Percentiles rank a stretch among this genome's conserved stretches.
phyloP scores from a whole-genome alignment of 805 yeast genomes.

The Kluyveromyces siamensis region DNA sequence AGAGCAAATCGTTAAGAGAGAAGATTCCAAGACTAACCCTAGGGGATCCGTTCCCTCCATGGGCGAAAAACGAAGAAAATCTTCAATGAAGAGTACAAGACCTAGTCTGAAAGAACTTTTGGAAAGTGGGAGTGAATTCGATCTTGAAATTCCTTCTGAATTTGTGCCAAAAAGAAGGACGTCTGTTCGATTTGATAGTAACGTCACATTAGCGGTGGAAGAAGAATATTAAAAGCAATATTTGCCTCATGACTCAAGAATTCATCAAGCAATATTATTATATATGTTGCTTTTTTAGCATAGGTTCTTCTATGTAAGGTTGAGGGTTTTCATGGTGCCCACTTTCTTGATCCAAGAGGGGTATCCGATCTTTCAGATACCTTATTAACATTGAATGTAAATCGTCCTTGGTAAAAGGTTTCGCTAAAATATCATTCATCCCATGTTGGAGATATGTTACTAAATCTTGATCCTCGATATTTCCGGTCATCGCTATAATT shows the following conservation, averaged over 20 bases:
- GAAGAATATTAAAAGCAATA: conserved; percentile 8
- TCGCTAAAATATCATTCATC: conserved; percentile 85
- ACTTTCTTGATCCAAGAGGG: conserved; percentile 23
- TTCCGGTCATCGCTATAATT: conserved; percentile 90
- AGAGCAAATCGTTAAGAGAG: conserved; percentile 29
- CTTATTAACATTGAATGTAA: conserved; percentile 70
- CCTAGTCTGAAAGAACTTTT: conserved; percentile 42
- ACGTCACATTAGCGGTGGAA: conserved; percentile 44
- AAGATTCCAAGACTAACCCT: not conserved
- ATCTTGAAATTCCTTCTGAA: conserved; percentile 36
- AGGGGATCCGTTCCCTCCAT: not conserved
- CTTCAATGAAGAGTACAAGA: conserved; percentile 25
- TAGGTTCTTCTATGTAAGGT: conserved; percentile 11
- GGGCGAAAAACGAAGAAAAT: conserved; percentile 16
- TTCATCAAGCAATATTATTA: conserved; percentile 2
- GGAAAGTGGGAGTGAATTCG: conserved; percentile 37
- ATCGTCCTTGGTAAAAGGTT: conserved; percentile 88
- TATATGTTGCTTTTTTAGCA: conserved; percentile 21
- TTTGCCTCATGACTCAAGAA: not conserved
- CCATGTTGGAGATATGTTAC: conserved; percentile 78
- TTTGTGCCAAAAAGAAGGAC: conserved; percentile 41
- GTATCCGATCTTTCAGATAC: conserved; percentile 47
- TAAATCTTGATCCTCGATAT: conserved; percentile 72
- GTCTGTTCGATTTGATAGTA: conserved; percentile 57
- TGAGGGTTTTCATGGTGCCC: not conserved